Evolutionary conservation across 1,284 basidiomycete species (phyloP), one percentile per base, ranked within the genome.

Genomic region (Afroboletus lepidellus): DNA sequence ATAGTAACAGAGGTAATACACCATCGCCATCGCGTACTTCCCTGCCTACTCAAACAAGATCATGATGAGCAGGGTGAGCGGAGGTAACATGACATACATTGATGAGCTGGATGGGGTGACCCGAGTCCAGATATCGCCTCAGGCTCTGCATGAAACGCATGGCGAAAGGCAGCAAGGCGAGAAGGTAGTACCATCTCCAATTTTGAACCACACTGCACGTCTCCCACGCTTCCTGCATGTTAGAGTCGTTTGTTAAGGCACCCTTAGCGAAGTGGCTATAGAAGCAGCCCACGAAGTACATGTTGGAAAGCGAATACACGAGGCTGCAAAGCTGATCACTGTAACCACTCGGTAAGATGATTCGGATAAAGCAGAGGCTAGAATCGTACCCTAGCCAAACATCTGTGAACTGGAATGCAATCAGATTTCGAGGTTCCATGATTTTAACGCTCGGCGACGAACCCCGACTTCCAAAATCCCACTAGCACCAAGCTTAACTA

Each of bases 251-350:
- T 21, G 57, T 51, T 32, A 55, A 58, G 3, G 23, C 23, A 32
- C 16, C n/a, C 23, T 23, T 50, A 3, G 16, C 56, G 11, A 21
- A 58, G 21, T 9, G 56, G 9, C 76, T 70, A 57, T 92, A 92
- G 12, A 84, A 78, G 66, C 94, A 97, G 1, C 74, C 85, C 55
- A 92, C 73, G 59, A 85, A 83, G 69, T 81, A 90, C 13, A 94
- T 60, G 60, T 89, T 86, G 11, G 86, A 82, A 16, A 94, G 66
- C 0, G 87, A 80, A 71, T 87, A 94, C 13, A 77, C 71, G 41
- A 95, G 75, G 54, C 87, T 90, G 71, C 83, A 86, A 61, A 93
- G 79, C 63, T 94, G 92, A 66, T 95, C 92, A 9, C 91, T 92
- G 33, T 55, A 62, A 59, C 51, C 32, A 47, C 13, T 23, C 20